Evolutionary conservation across 192 early-diverging fungal species (phyloP), one percentile per base, ranked within the genome.

Genomic region (Thamnidium elegans): DNA sequence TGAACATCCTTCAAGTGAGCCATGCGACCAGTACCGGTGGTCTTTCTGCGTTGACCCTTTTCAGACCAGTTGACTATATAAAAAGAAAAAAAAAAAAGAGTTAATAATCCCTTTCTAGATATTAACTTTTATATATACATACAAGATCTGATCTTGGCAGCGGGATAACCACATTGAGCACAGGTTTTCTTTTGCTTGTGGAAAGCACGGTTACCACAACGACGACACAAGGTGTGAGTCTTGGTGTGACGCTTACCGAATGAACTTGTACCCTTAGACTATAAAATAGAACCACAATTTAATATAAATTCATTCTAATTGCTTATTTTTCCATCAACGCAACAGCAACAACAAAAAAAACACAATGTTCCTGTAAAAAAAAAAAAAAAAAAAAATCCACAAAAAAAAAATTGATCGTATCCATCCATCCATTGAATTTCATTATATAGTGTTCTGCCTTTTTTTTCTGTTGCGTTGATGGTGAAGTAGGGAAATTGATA

Each of bases 131-230:
- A 17, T 32, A 6, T 19, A 43, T 48, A 73, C 82, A 81, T 75
- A 92, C 87, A 99, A 75, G 83, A 87, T 75, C 96, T 88, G 80
- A 90, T 93, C 88, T 98, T 98, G 74, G 95, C 93, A 68, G 95
- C 82, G 42, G 96, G 96, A 83, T 95, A 98, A 62, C 92, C 95
- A 85, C 96, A 98, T 77, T 92, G 92, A 74, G 94, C 93, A 83
- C 96, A 98, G 50, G 93, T 96, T 91, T 98, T 98, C 94, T 98
- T 98, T 85, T 97, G 95, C 88, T 91, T 94, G 90, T 98, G 96
- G 90, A 95, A 96, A 54, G 95, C 87, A 67, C 94, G 90, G 68
- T 87, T 87, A 55, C 96, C 96, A 86, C 96, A 99, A 74, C 96
- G 89, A 69, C 87, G 81, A 92, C 96, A 99, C 74, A 97, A 87